A percentile compares a stretch with the other conserved stretches of the same genome.
Evolutionary conservation across 179 eudicot species (phyloP).

Genomic region (Amaranthus tricolor): DNA sequence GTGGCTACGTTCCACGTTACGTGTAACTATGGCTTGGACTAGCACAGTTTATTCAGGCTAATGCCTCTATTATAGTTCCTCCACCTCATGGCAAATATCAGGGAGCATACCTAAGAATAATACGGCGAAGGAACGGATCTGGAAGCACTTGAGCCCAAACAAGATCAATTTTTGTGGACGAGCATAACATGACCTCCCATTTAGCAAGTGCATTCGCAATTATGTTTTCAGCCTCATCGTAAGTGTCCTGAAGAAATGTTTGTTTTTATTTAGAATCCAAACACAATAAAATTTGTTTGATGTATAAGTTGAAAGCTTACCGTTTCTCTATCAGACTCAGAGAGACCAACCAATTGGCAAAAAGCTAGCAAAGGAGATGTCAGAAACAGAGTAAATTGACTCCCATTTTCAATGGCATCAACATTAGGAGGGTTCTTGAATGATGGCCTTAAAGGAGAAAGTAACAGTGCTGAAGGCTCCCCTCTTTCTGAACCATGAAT

Average conservation of each 20-base stretch:
- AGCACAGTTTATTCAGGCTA: background rate
- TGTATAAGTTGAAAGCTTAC: constrained; percentile 36
- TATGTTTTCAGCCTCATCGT: constrained; percentile 61
- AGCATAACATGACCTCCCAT: constrained; percentile 90
- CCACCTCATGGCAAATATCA: background rate
- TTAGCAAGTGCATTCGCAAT: constrained; percentile 64
- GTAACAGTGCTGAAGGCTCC: constrained; percentile 74
- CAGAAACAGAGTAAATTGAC: constrained; percentile 86
- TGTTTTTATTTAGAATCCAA: constrained; percentile 9
- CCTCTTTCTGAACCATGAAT: constrained; percentile 91
- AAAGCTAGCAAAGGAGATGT: constrained; percentile 88
- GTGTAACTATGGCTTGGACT: background rate
- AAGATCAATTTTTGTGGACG: constrained; percentile 62
- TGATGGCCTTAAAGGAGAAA: constrained; percentile 72
- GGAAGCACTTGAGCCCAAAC: constrained; percentile 94
- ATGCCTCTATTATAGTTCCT: too few species aligned
- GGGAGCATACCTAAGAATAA: constrained; percentile 67
- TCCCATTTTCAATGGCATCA: constrained; percentile 52
- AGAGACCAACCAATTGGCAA: constrained; percentile 71
- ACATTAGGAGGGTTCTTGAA: constrained; percentile 45
- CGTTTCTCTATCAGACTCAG: constrained; percentile 43
- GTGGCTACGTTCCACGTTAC: too few species aligned
- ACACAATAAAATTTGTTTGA: background rate
- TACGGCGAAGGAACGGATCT: constrained; percentile 85
- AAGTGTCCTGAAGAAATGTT: constrained; percentile 55